A percentile compares a stretch with the other conserved stretches of the same genome.
These are phyloP conservation scores for Bjerkandera adusta DNA, from an alignment of 1,284 basidiomycete genomes.

Conservation along the genomic window DNA sequence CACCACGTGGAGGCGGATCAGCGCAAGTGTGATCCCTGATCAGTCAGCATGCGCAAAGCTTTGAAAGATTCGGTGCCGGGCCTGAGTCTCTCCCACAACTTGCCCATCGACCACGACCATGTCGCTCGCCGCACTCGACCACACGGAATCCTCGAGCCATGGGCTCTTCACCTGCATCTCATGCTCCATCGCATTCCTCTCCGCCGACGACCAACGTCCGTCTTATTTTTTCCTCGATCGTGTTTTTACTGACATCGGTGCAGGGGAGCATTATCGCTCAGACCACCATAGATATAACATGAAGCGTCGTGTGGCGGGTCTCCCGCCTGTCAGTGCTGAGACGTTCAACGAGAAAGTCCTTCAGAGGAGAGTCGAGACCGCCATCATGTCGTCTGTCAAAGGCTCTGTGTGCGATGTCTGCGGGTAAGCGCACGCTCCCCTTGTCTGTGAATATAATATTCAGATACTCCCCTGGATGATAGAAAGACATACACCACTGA, in stretches of 20 bases:
- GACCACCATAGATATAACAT: constrained; percentile 99
- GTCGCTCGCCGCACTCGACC: constrained; percentile 11
- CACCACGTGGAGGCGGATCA: constrained; percentile 5
- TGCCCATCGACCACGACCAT: constrained; percentile 7
- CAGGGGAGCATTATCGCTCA: constrained; percentile 87
- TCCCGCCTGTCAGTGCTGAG: constrained; percentile 81
- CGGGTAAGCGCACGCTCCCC: constrained; percentile 59
- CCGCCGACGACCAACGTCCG: constrained; percentile 84
- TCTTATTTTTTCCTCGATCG: constrained; percentile 16
- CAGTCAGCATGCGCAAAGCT: constrained; percentile 5
- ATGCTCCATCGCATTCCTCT: constrained; percentile 87
- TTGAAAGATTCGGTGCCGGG: neutral
- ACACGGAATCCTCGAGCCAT: constrained; percentile 10
- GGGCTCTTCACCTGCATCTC: constrained; percentile 88
- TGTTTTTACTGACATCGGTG: constrained; percentile 5
- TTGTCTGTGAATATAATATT: neutral
- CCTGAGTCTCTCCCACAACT: neutral
- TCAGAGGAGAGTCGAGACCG: constrained; percentile 73
- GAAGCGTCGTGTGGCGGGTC: constrained; percentile 91
- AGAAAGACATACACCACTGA: constrained; percentile 91
- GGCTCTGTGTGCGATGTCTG: constrained; percentile 77
- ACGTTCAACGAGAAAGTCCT: constrained; percentile 93
- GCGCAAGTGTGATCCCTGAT: constrained; percentile 2
- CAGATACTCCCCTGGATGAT: constrained; percentile 6
- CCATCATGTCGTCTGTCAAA: constrained; percentile 62